phyloP scores from a whole-genome alignment of 257 asterid genomes.

The Plantago major region DNA sequence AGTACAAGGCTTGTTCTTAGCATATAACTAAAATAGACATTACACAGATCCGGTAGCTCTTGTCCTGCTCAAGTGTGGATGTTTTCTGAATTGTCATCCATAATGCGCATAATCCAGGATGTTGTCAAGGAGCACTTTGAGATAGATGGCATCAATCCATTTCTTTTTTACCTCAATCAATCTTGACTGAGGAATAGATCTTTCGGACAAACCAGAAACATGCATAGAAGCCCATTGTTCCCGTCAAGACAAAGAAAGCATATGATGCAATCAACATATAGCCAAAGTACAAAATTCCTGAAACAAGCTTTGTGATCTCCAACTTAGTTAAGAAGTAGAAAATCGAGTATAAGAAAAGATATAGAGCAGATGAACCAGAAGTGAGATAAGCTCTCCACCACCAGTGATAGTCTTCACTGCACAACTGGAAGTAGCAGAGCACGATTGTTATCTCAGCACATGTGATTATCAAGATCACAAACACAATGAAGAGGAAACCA shows the following conservation, averaged over 20 bases:
- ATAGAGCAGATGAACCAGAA: slow-evolving; percentile 38
- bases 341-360: slow-evolving; percentile 34
- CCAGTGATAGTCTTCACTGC: slow-evolving; percentile 41
- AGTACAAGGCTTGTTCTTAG: slow-evolving; percentile 2
- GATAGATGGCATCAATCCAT: background rate
- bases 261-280: slow-evolving; percentile 39
- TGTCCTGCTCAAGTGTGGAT: background rate
- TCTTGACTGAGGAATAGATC: slow-evolving; percentile 40
- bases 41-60: slow-evolving; percentile 2
- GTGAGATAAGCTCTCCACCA: slow-evolving; percentile 46
- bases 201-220: slow-evolving; percentile 37
- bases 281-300: slow-evolving; percentile 34
- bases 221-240: slow-evolving; percentile 41
- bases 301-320: slow-evolving; percentile 36
- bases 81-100: too few species aligned
- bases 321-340: slow-evolving; percentile 41
- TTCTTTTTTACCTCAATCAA: slow-evolving; percentile 24
- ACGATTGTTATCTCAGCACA: slow-evolving; percentile 37
- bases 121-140: background rate
- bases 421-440: slow-evolving; percentile 38
- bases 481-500: slow-evolving; percentile 55
- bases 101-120: too few species aligned
- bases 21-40: background rate
- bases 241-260: slow-evolving; percentile 39
- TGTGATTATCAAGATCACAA: slow-evolving; percentile 33